Evolutionary conservation across 2,329 filamentous ascomycete genomes (phyloP).

Genomic region (Ophiognomonia clavigignenti-juglandacearum): DNA sequence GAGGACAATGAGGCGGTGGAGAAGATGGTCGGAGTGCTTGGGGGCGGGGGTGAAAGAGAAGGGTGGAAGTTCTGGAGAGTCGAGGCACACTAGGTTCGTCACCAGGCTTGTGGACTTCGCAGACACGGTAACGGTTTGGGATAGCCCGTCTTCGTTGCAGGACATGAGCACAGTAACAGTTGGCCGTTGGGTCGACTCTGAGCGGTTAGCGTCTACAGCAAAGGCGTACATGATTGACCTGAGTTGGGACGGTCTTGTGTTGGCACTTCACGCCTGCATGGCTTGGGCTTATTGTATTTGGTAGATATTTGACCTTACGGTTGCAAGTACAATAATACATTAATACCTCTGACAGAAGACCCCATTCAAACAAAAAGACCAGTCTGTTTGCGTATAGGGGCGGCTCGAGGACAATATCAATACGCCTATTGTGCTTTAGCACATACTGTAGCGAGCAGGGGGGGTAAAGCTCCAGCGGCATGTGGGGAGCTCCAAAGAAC

Average conservation of each 20-base stretch:
- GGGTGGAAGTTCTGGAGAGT: slow-evolving; percentile 86
- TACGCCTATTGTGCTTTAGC: slow-evolving; percentile 1
- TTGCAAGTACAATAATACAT: not conserved
- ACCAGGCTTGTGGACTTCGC: not conserved
- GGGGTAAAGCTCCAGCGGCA: not conserved
- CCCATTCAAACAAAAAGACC: not conserved
- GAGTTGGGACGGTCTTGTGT: not conserved
- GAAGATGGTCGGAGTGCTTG: slow-evolving; percentile 74
- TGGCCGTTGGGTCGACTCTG: too few species aligned
- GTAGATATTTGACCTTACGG: not conserved
- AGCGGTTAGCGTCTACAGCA: too few species aligned
- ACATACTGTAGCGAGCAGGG: not conserved
- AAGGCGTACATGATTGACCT: not conserved
- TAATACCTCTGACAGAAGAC: slow-evolving; percentile 2
- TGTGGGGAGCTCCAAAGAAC: slow-evolving; percentile 1
- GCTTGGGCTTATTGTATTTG: too few species aligned
- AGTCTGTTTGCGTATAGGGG: not conserved
- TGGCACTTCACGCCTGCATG: not conserved
- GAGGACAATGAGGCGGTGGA: slow-evolving; percentile 83
- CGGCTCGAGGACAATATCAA: not conserved
- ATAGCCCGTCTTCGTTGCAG: too few species aligned
- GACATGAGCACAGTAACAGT: too few species aligned
- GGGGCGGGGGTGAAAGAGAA: slow-evolving; percentile 62
- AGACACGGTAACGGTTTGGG: too few species aligned
- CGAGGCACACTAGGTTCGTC: slow-evolving; percentile 34